Base-by-base conservation (phyloP, 768 basidiomycete species). In the Russula foetens region DNA sequence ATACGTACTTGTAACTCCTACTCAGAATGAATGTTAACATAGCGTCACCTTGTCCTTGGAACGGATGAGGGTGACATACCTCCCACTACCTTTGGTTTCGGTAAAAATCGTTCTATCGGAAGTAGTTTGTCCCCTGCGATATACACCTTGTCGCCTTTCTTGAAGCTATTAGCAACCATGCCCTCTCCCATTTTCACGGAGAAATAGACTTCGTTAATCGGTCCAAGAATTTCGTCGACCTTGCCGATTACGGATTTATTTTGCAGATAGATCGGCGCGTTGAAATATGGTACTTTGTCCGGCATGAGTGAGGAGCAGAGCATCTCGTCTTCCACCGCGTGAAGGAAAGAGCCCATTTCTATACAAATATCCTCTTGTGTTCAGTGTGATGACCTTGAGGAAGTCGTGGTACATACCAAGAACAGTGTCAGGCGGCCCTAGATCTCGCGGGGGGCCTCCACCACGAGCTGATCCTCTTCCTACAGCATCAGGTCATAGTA, bases 281-380 rank as follows among this genome's bases (percentile, higher is more conserved):
- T 99, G 83, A 99, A 99, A 74, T 94, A 96, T 0, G 97, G 97
- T 28, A 99, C 93, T 77, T 91, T 96, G 74, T 95, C 86, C 3
- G 86, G 75, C 70, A 92, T 81, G 21, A 84, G 74, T 4, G 94
- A 92, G 7, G 85, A 79, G 73, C 97, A 99, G 53, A 99, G 80
- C 96, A 99, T 98, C 72, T 99, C 95, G 61, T 92, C 92, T 75
- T 99, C 96, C 43, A 98, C 96, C 15, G 95, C 89, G 71, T 98
- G 97, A 33, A 93, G 71, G 71, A 98, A 97, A 1, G 86, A 76
- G 58, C 95, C 94, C 77, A 96, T 86, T 77, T 97, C 95, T 97
- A 67, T 28, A n/a, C 26, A 60, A 15, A 50, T 50, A 45, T 28
- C 41, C 31, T 41, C 43, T 49, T 60, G 11, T 69, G 17, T 56